Base-by-base conservation (phyloP, 1,284 basidiomycete species). In the Pulveroboletus sp. region DNA sequence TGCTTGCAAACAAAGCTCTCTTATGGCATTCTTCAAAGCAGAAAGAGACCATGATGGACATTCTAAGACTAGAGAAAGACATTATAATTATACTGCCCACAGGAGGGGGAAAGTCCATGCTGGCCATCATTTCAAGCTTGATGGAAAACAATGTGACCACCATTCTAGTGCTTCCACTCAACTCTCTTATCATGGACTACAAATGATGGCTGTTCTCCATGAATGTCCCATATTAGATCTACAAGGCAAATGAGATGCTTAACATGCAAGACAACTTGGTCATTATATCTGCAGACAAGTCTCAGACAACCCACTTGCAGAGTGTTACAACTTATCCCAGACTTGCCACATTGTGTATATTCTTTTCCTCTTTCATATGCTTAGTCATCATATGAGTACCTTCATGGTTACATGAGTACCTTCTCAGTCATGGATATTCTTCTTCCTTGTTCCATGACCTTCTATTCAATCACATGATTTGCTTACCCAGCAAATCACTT, bases 91-190 rank as follows among this genome's bases (percentile, higher is more conserved):
- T 62, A 0, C 25, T 62, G 0, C 20, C 33, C 0, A 62, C 52
- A 0, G 57, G 56, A 5, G 57, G 49, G 1, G 61, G 56, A 3
- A 62, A 62, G 43, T 62, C 60, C 1, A 62, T 62, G 60, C 22
- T 62, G 17, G 60, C 49, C 1, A 54, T 62, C 1, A 18, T 62
- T 0, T 59, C 61, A 0, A 52, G 52, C 25, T 1, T 61, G 3
- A 1, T 61, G 3, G 56, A 58, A 25, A 8, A 0, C 2, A 5
- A 22, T 11, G 49, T 14, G 38, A 24, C 14, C 1, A 61, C 46
- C 0, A n/a, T 62, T 1, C 5, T 61, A 0, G 28, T 58, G 1
- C 14, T 62, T 0, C 61, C 53, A 0, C 50, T 62, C 5, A 61
- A 58, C 26, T 61, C 56, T 31, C 29, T 31, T 9, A 53, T 62